Conservation (phyloP, 2,329 filamentous ascomycete species). For the Orbilia blumenaviensis region DNA sequence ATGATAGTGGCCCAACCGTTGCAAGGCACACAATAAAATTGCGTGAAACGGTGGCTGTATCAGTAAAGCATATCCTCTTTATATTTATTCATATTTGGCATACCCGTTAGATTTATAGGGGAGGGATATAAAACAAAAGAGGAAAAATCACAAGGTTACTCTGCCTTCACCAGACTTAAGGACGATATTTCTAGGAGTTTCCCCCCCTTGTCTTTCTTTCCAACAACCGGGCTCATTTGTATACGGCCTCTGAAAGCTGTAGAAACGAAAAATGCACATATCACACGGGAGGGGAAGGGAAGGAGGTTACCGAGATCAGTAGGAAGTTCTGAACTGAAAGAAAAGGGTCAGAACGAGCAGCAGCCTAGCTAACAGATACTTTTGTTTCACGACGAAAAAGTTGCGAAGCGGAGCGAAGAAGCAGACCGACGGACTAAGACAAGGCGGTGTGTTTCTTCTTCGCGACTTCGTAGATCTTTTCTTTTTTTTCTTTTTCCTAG, state of each 20-base stretch:
- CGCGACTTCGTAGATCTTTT: background rate
- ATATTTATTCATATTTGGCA: background rate
- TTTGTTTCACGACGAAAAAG: slow-evolving; percentile 29
- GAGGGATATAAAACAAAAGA: background rate
- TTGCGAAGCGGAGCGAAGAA: slow-evolving; percentile 45
- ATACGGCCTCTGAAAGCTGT: background rate
- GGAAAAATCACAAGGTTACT: background rate
- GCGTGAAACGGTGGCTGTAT: slow-evolving; percentile 11
- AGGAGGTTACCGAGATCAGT: background rate
- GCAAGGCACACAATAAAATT: no score
- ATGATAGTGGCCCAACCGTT: no score
- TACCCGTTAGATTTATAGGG: no score
- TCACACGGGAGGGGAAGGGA: no score
- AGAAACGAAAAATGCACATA: background rate
- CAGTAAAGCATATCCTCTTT: slow-evolving; percentile 11
- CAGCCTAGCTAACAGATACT: slow-evolving; percentile 31
- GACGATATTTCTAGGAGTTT: background rate
- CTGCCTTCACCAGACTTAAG: no score
- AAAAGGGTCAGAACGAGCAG: background rate
- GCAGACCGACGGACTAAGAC: slow-evolving; percentile 19
- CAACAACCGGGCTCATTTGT: background rate
- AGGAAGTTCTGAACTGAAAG: background rate
- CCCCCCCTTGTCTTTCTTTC: background rate
- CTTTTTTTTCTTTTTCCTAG: background rate
- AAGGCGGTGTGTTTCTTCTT: background rate